These are phyloP conservation scores for Pichia sp. DNA, from an alignment of 1,139 yeast species.

Conservation along the genomic window DNA sequence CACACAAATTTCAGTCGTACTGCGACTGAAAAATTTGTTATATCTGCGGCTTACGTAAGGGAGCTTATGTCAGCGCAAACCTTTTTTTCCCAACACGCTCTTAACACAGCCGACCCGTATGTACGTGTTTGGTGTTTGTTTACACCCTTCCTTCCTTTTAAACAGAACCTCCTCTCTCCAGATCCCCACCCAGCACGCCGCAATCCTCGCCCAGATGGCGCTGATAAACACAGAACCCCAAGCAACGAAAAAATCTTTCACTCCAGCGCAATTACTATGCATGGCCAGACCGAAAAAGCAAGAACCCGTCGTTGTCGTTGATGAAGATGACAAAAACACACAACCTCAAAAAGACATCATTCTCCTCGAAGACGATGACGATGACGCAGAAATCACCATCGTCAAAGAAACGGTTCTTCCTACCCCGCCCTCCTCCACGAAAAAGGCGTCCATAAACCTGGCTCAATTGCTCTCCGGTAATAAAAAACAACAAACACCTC, in stretches of 20 bases:
- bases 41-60: too few relatives aligned
- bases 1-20: too few relatives aligned
- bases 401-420: too few relatives aligned
- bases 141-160: not conserved
- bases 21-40: too few relatives aligned
- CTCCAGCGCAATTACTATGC: conserved; percentile 4
- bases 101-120: too few relatives aligned
- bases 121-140: not conserved
- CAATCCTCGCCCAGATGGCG: not conserved
- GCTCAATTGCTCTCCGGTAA: conserved; percentile 10
- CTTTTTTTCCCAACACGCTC: too few relatives aligned
- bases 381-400: not conserved
- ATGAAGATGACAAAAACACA: not conserved
- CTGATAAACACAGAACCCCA: not conserved
- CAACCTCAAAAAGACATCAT: too few relatives aligned
- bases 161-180: not conserved
- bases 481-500: not conserved
- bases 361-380: not conserved
- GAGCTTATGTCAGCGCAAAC: not conserved
- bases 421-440: not conserved
- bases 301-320: not conserved
- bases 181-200: not conserved
- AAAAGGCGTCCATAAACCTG: not conserved
- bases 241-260: not conserved
- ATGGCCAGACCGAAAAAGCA: not conserved